Evolutionary conservation across 2,329 filamentous ascomycete species (phyloP), one percentile per base, ranked within the genome.

Genomic region (Talaromyces sp.): DNA sequence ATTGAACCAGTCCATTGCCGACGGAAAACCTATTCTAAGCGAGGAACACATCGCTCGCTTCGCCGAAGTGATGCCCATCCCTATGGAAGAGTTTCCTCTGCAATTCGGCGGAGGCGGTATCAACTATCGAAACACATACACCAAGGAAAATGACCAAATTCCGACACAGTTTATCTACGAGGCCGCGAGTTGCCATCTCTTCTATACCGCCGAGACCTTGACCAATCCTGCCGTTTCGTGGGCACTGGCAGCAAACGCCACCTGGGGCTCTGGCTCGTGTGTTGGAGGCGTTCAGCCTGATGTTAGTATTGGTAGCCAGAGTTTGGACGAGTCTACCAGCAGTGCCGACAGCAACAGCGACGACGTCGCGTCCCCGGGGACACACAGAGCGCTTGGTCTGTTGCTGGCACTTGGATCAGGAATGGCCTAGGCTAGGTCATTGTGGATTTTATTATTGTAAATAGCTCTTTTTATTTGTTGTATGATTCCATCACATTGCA

Each of bases 141-240:
- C 75, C 39, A 72, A 74, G 11, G 72, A 70, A 42, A 74, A 78
- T 32, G 59, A 73, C 55, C 68, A 71, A 39, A 66, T 77, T 0
- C 80, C 84, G 17, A 71, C 80, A 11, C 85, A 88, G 65, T 88
- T 86, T 65, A 70, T 82, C 2, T 82, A 84, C 58, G 81, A 86
- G 63, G 79, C 82, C 0, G 81, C 84, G 1, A 81, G 84, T 64
- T 87, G 84, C 63, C 77, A 83, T 5, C 69, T 87, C 5, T 87
- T 79, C 67, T 87, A 82, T 64, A 84, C 84, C 2, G 70, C 76
- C 15, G 70, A 74, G 3, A 85, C 84, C 73, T 69, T 83, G 13
- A 71, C 75, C 2, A 77, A 84, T 60, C 78, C 82, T 2, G 73
- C 75, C 0, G 72, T 70, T 25, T 66, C 83, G 32, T 87, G 85